These are phyloP conservation scores for Conidiobolus incongruus DNA, from an alignment of 371 early-diverging fungal genomes.

Conservation along the genomic window DNA sequence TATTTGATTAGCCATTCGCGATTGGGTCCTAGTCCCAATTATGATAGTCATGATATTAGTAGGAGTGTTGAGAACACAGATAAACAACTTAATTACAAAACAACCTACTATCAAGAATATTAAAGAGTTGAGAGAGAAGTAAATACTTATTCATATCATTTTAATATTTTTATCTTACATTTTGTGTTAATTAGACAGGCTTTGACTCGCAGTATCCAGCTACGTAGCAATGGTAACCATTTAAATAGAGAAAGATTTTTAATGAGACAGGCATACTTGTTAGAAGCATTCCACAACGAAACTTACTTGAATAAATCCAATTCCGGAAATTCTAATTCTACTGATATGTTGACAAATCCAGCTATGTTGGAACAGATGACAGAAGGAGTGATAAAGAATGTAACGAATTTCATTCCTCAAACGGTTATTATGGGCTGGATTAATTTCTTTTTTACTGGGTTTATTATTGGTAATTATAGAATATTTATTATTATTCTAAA, in stretches of 20 bases:
- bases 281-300: conserved; percentile 58
- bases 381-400: conserved; percentile 91
- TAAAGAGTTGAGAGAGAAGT: conserved; percentile 57
- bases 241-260: conserved; percentile 49
- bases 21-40: conserved; percentile 92
- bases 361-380: conserved; percentile 87
- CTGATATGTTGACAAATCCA: conserved; percentile 80
- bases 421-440: conserved; percentile 96
- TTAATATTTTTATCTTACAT: background rate
- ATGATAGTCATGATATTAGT: conserved; percentile 92
- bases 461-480: conserved; percentile 72
- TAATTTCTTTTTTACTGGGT: conserved; percentile 93
- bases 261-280: conserved; percentile 37
- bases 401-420: conserved; percentile 90
- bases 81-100: conserved; percentile 63
- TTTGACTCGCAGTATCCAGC: conserved; percentile 39
- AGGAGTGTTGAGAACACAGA: conserved; percentile 75
- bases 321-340: conserved; percentile 25
- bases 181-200: conserved; percentile 23
- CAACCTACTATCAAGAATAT: conserved; percentile 48
- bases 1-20: conserved; percentile 44
- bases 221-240: conserved; percentile 38
- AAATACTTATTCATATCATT: conserved; percentile 5
- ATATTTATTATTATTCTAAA: background rate
- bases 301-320: conserved; percentile 54